Percentiles rank a stretch among this genome's conserved stretches.
Conservation (phyloP, 176 grass and related monocot species). For the Bromus sterilis region DNA sequence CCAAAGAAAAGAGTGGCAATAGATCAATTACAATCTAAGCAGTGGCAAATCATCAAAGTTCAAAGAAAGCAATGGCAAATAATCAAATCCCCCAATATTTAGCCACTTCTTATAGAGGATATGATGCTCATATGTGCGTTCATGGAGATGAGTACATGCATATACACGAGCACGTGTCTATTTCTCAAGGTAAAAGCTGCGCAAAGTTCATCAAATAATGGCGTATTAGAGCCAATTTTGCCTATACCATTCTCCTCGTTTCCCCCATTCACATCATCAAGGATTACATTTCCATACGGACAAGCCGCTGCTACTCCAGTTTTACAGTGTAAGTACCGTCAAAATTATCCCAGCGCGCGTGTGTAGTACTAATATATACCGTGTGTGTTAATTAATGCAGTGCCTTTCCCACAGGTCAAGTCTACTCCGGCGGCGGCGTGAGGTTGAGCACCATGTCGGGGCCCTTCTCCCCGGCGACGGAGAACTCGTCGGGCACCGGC, state of each 20-base stretch:
- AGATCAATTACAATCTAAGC: too few species aligned
- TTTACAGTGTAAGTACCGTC: background rate
- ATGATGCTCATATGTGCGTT: too few species aligned
- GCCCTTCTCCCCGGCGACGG: constrained; percentile 58
- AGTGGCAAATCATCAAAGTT: too few species aligned
- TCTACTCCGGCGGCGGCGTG: background rate
- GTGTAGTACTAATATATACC: background rate
- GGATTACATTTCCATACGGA: background rate
- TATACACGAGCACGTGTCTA: too few species aligned
- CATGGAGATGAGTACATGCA: too few species aligned
- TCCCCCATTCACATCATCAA: background rate
- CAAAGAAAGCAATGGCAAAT: too few species aligned
- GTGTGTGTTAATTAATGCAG: background rate
- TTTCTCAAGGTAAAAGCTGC: too few species aligned
- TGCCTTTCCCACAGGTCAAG: background rate
- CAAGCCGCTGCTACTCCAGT: background rate
- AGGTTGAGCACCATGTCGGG: constrained; percentile 83
- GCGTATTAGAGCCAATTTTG: background rate
- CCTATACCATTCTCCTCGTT: background rate
- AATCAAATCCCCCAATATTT: too few species aligned
- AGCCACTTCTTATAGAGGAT: too few species aligned
- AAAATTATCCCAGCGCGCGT: background rate
- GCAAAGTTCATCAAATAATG: background rate
- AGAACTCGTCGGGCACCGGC: constrained; percentile 82
- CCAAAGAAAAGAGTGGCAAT: too few species aligned